Base-by-base conservation (phyloP, 768 basidiomycete species). In the Leccinum uliginosum region DNA sequence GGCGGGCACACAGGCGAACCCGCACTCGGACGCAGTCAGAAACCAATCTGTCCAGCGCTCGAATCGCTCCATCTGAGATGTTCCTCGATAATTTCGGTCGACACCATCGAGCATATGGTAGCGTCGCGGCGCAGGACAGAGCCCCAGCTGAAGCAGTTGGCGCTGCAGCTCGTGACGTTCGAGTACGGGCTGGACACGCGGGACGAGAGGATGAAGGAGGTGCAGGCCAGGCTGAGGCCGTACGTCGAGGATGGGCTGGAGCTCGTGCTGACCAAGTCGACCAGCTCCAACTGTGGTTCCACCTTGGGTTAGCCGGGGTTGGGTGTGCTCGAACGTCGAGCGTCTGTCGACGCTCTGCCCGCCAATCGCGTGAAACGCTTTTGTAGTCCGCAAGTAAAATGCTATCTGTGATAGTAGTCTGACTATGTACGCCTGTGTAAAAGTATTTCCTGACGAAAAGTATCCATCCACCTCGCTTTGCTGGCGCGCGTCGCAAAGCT, bases 171-270 rank as follows among this genome's bases (percentile, higher is more conserved):
- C 24, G 67, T 61, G 12, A 53, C 60, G 32, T 71, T 69, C 29
- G 65, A 69, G 56, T 69, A 73, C 46, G 69, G 71, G 32, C 19
- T 60, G 49, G 69, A 71, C 38, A 64, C 45, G 38, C 48, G 71
- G 53, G 71, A 71, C 45, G 60, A 59, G 34, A 72, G 58, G 53
- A 72, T 71, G 24, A 45, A 30, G 19, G 51, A 67, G 29, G 35
- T 66, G 19, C 50, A 48, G 26, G 47, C 54, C 23, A 58, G 45
- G 27, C 32, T 71, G 49, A 43, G 5, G 26, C 32, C 29, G 27
- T 60, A 53, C 10, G 66, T 72, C 57, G 61, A 72, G 19, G 47
- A 14, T 3, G 69, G 69, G 12, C 24, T 70, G 40, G 40, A 62
- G n/a, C 61, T 70, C 23, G 38, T 38, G 23, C 35, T 70, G 58